Evolutionary conservation across 2,329 filamentous ascomycete genomes (phyloP).

Genomic region (Aspergillus brasiliensis): DNA sequence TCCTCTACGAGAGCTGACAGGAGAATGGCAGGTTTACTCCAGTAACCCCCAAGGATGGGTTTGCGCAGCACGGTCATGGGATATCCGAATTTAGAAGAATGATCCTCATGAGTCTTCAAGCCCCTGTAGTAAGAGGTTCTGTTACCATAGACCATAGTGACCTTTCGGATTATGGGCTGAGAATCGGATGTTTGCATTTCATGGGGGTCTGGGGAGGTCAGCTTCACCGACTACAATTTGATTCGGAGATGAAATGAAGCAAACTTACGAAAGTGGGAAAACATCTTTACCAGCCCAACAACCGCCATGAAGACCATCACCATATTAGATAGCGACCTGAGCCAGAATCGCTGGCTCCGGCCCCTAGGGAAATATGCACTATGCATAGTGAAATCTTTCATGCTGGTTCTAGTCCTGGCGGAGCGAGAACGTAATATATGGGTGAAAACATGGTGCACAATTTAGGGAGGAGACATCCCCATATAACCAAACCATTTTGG

Average conservation of each 20-base stretch:
- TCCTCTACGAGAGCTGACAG: constrained; percentile 36
- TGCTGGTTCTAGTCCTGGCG: background rate
- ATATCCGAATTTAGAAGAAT: constrained; percentile 46
- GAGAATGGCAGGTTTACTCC: constrained; percentile 51
- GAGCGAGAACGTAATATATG: background rate
- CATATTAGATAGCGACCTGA: background rate
- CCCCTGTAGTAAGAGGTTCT: constrained; percentile 44
- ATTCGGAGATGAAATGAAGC: background rate
- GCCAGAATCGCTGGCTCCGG: background rate
- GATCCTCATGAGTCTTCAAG: constrained; percentile 43
- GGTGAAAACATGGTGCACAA: background rate
- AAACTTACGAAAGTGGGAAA: background rate
- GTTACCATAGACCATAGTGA: constrained; percentile 21
- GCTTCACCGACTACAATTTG: background rate
- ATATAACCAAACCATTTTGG: background rate
- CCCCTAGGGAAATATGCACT: background rate
- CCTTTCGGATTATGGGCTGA: constrained; percentile 17
- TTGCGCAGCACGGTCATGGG: constrained; percentile 47
- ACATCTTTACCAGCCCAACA: background rate
- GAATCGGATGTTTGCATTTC: background rate
- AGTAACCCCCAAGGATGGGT: constrained; percentile 45
- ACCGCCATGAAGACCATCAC: background rate
- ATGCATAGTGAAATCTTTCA: background rate
- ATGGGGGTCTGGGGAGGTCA: background rate
- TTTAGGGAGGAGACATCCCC: background rate